phyloP scores from a whole-genome alignment of 257 asterid genomes.

The Hygrophila difformis region DNA sequence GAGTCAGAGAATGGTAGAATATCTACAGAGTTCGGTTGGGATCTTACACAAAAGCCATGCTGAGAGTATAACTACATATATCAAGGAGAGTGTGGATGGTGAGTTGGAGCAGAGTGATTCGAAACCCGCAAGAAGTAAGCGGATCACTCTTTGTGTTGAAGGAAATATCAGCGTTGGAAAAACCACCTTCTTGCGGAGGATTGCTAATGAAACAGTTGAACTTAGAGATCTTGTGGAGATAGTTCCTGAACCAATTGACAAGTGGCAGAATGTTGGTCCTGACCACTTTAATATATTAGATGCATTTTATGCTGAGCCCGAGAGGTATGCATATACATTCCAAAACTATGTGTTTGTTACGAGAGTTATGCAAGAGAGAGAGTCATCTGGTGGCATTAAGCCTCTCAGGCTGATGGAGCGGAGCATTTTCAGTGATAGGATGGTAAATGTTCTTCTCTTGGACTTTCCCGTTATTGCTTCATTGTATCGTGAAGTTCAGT shows the following conservation, averaged over 20 bases:
- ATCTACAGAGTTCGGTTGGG: slow-evolving; percentile 75
- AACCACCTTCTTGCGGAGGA: slow-evolving; percentile 80
- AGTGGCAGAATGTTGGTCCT: slow-evolving; percentile 86
- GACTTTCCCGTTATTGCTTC: slow-evolving; percentile 9
- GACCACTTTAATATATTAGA: slow-evolving; percentile 86
- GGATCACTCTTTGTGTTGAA: slow-evolving; percentile 85
- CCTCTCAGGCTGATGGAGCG: slow-evolving; percentile 95
- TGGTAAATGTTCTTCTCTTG: slow-evolving; percentile 41
- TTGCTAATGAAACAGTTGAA: slow-evolving; percentile 90
- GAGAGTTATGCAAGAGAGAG: slow-evolving; percentile 88
- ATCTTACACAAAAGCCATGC: slow-evolving; percentile 88
- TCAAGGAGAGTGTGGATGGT: slow-evolving; percentile 80
- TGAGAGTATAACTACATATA: slow-evolving; percentile 75
- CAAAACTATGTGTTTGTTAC: slow-evolving; percentile 94
- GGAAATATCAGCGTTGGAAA: slow-evolving; percentile 98
- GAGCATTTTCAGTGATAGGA: slow-evolving; percentile 95
- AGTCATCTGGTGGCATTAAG: slow-evolving; percentile 69
- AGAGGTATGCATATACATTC: slow-evolving; percentile 92
- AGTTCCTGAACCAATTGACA: slow-evolving; percentile 88
- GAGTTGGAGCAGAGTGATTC: slow-evolving; percentile 51
- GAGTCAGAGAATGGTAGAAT: slow-evolving; percentile 80
- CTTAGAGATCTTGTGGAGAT: slow-evolving; percentile 89
- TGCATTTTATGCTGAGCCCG: slow-evolving; percentile 90
- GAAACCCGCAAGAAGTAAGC: slow-evolving; percentile 43
- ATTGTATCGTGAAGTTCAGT: no score